Evolutionary conservation across 441 rosid genomes (phyloP).

Genomic region (Erodium chrysanthum): DNA sequence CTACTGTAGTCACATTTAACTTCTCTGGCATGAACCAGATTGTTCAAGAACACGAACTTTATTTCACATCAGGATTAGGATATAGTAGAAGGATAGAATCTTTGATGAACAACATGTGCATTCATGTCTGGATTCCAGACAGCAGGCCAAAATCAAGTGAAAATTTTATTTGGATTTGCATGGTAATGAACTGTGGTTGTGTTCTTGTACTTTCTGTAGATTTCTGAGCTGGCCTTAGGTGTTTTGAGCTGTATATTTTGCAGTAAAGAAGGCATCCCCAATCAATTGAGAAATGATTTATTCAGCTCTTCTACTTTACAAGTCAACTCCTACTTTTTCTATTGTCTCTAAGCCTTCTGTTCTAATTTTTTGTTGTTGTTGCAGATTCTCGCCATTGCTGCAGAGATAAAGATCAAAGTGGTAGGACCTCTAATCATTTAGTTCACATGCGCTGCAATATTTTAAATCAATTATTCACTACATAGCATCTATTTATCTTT

Average conservation of each 20-base stretch:
- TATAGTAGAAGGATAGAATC: background rate
- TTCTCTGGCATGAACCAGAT: background rate
- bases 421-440: conserved; percentile 3
- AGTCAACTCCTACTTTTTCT: conserved; percentile 10
- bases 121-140: too few relatives aligned
- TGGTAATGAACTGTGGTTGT: background rate
- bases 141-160: background rate
- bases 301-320: background rate
- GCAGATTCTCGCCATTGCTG: conserved; percentile 2
- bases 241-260: background rate
- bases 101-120: background rate
- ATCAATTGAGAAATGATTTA: conserved; percentile 2
- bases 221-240: background rate
- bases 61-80: background rate
- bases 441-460: background rate
- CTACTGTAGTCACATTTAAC: background rate
- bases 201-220: background rate
- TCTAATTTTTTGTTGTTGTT: background rate
- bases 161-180: background rate
- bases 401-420: background rate
- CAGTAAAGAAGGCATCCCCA: background rate
- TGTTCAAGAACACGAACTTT: background rate
- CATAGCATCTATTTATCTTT: background rate
- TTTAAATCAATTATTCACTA: background rate
- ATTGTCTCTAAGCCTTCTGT: background rate